These are phyloP conservation scores for Vitis riparia DNA, from an alignment of 164 flowering plant species.

Conservation along the genomic window DNA sequence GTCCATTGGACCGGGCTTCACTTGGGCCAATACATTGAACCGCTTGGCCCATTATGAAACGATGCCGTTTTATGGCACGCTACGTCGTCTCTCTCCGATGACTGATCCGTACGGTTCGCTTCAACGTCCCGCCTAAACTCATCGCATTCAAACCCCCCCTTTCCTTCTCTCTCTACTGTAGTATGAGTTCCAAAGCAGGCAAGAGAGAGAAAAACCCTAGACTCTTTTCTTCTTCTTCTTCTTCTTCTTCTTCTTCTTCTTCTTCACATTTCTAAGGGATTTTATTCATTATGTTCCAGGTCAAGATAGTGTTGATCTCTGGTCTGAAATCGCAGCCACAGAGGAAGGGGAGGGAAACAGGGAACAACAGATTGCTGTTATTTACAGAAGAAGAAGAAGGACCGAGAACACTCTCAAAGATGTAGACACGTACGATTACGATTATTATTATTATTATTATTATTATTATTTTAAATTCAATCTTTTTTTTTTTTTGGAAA, in stretches of 20 bases:
- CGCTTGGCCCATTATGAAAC: too few species aligned
- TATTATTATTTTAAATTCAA: too few species aligned
- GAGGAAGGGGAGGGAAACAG: slow-evolving; percentile 23
- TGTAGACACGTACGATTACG: slow-evolving; percentile 11
- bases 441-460: neutral
- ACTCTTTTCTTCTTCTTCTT: neutral
- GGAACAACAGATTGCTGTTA: slow-evolving; percentile 26
- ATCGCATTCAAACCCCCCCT: neutral
- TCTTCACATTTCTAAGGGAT: neutral
- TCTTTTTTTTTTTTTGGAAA: neutral
- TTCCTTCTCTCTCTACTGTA: neutral
- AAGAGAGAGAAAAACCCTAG: slow-evolving; percentile 1
- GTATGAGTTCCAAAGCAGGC: neutral
- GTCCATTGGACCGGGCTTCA: too few species aligned
- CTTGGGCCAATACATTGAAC: too few species aligned
- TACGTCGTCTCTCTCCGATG: neutral
- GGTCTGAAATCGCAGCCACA: slow-evolving; percentile 47
- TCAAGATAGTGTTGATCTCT: slow-evolving; percentile 29
- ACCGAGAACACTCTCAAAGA: slow-evolving; percentile 8
- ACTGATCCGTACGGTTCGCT: too few species aligned
- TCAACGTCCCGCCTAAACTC: neutral
- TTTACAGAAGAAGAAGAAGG: slow-evolving; percentile 49
- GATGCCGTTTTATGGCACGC: too few species aligned
- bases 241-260: neutral
- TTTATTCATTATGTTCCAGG: slow-evolving; percentile 16